Percentiles rank a stretch among this genome's conserved stretches.
Conservation (phyloP, 495 filamentous ascomycete genomes). For the Xanthoparmelia taractica region DNA sequence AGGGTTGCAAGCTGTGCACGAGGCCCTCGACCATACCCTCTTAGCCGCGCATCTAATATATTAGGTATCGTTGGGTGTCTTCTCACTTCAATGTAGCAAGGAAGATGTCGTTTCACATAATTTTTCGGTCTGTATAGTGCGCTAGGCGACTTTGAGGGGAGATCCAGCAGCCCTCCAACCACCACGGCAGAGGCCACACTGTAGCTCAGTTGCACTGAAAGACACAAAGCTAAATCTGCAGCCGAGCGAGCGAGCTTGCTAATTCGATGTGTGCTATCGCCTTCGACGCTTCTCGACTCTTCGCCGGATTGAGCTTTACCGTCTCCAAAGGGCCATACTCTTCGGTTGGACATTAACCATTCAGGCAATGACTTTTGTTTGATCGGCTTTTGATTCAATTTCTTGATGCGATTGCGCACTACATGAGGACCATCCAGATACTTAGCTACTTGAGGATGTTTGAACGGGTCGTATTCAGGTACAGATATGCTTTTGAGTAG, state of each 20-base stretch:
- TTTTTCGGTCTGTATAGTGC: neutral
- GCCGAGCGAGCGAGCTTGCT: neutral
- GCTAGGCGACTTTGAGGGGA: neutral
- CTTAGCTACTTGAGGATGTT: neutral
- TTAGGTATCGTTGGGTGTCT: neutral
- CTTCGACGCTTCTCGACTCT: neutral
- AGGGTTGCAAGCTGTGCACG: neutral
- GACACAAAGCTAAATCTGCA: neutral
- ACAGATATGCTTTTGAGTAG: neutral
- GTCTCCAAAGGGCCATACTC: neutral
- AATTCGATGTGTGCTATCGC: neutral
- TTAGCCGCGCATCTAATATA: neutral
- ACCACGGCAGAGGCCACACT: neutral
- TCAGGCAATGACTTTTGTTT: neutral
- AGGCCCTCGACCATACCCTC: neutral
- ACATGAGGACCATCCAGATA: neutral
- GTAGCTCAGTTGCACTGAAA: neutral
- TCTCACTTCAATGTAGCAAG: neutral
- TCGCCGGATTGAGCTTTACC: neutral
- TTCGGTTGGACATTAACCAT: neutral
- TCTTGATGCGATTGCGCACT: neutral
- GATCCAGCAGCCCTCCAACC: neutral
- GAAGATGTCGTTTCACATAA: neutral
- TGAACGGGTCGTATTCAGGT: neutral
- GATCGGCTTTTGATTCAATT: neutral